These are phyloP conservation scores for Aegle marmelos DNA, from an alignment of 345 rosid species.

Conservation along the genomic window DNA sequence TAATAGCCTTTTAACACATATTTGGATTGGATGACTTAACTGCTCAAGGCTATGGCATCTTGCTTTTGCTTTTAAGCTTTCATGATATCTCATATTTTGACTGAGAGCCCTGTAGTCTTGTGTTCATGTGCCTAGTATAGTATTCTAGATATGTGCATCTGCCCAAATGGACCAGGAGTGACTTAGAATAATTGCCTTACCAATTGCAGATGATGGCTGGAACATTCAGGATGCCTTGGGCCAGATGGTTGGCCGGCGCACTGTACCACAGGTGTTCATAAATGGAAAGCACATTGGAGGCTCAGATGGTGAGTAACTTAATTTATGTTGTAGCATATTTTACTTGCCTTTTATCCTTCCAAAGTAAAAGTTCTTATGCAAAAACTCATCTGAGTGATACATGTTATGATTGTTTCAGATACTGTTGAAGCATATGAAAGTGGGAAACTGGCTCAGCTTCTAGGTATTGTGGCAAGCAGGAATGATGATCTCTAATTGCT, in stretches of 20 bases:
- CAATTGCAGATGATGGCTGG: conserved; percentile 65
- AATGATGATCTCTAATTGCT: conserved; percentile 44
- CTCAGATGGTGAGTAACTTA: conserved; percentile 79
- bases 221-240: conserved; percentile 66
- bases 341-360: background rate
- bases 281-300: conserved; percentile 88
- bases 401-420: conserved; percentile 42
- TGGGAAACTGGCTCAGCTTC: conserved; percentile 68
- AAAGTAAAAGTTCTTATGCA: background rate
- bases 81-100: background rate
- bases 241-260: conserved; percentile 61
- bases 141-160: background rate
- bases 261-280: conserved; percentile 92
- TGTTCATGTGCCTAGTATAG: background rate
- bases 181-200: background rate
- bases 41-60: background rate
- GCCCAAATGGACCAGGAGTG: background rate
- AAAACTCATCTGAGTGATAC: background rate
- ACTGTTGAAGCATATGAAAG: conserved; percentile 68
- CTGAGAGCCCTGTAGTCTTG: background rate
- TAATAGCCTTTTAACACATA: background rate
- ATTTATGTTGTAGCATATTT: background rate
- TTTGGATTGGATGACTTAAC: background rate
- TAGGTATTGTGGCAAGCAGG: conserved; percentile 37
- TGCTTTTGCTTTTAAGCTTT: background rate